Base-by-base conservation (phyloP, 2,329 filamentous ascomycete species). In the Fusarium sp. region DNA sequence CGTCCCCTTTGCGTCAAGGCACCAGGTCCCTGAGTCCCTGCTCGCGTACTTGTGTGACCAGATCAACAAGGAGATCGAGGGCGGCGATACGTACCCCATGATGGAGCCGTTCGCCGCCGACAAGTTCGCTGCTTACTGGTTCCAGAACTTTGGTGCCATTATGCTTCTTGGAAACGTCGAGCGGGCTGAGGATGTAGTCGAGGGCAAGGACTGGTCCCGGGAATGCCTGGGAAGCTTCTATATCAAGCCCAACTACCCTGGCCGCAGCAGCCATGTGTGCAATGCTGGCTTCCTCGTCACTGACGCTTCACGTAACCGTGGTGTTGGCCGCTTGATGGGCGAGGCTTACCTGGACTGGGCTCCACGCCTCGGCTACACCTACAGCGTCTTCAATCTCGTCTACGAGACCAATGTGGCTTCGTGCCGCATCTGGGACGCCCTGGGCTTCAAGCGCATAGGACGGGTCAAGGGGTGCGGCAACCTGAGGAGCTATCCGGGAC, bases 391-490 rank as follows among this genome's bases (percentile, higher is more conserved):
- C 85, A 97, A 97, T 79, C 87, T 97, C 54, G 93, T 97, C 6
- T 97, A 97, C 82, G 93, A 97, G 83, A 96, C 92, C 70, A 97
- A 97, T 79, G 91, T 96, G 23, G 93, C 92, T 1, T 95, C 92
- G 31, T 94, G 93, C 78, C 90, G 91, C 68, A 93, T 97, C 76
- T 97, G 93, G 93, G 93, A 97, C 79, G 91, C 90, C 1, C 86
- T 97, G 29, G 93, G 93, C 64, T 97, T 97, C 83, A 96, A 96
- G 84, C 90, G 93, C 62, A 96, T 97, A 76, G 93, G 93, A 18
- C 89, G 92, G 57, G 90, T 97, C 73, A 90, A 90, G 75, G 88
- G 86, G 42, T 90, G 88, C 76, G 90, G 90, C 65, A 88, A 88
- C 77, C 85, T 93, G 44, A 87, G 88, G 76, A 91, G 89, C 68